These are phyloP conservation scores for Penicillium egyptiacum DNA, from an alignment of 495 filamentous ascomycete species.

Conservation along the genomic window DNA sequence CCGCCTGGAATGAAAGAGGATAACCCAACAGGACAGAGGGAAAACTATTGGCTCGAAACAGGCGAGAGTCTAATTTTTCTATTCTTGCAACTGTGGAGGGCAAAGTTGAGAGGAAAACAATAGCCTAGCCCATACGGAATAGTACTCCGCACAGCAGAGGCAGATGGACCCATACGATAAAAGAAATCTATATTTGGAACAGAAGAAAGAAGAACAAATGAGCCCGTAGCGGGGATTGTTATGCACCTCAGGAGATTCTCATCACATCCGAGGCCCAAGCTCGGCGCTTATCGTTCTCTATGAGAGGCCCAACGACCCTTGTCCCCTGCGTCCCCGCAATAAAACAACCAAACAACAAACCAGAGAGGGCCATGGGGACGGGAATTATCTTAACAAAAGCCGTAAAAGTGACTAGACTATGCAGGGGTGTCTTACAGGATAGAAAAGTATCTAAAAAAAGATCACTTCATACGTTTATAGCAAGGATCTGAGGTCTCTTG, in stretches of 20 bases:
- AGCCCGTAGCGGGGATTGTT: conserved; percentile 19
- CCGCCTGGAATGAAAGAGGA: conserved; percentile 18
- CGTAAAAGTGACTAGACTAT: neutral
- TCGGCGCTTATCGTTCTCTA: conserved; percentile 28
- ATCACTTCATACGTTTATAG: neutral
- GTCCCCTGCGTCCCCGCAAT: conserved; percentile 17
- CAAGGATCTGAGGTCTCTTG: neutral
- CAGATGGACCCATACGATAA: conserved; percentile 3
- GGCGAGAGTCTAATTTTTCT: conserved; percentile 20
- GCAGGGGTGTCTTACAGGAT: conserved; percentile 5
- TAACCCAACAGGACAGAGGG: conserved; percentile 19
- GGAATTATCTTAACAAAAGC: conserved; percentile 1
- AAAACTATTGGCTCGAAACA: conserved; percentile 11
- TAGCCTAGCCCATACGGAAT: conserved; percentile 1
- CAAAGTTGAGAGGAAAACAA: conserved; percentile 22
- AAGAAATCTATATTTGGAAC: conserved; percentile 36
- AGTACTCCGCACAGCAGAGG: conserved; percentile 17
- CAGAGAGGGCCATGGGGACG: conserved; percentile 5
- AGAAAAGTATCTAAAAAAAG: neutral
- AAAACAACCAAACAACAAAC: conserved; percentile 17
- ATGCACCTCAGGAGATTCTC: conserved; percentile 27
- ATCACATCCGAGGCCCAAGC: conserved; percentile 28
- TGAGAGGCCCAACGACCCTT: conserved; percentile 27
- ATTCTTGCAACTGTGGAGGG: conserved; percentile 34
- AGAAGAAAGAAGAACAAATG: conserved; percentile 7